Evolutionary conservation across 192 early-diverging fungal genomes (phyloP).

Genomic region (Chytriomyces sp.): DNA sequence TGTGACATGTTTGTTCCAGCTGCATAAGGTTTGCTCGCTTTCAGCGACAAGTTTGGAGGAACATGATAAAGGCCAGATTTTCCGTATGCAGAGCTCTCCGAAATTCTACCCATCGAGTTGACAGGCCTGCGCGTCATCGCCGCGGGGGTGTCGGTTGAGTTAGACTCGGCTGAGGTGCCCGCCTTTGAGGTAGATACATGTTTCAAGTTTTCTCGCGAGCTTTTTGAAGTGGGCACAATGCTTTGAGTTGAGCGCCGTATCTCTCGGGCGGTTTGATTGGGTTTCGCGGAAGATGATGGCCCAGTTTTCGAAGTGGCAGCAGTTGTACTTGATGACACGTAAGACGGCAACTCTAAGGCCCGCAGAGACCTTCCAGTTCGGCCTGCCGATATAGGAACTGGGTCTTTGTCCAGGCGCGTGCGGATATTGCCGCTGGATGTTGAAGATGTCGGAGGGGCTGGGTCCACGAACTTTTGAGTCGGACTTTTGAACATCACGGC

Average conservation of each 20-base stretch:
- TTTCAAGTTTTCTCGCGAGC: too few species aligned
- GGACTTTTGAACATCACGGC: background rate
- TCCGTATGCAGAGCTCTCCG: too few species aligned
- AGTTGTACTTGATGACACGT: background rate
- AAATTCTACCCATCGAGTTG: too few species aligned
- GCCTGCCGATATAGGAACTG: background rate
- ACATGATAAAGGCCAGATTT: too few species aligned
- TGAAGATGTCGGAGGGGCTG: background rate
- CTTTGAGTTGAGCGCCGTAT: background rate
- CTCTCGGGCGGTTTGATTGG: background rate
- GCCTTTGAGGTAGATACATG: too few species aligned
- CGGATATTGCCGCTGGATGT: too few species aligned
- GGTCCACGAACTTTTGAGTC: background rate
- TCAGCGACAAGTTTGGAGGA: too few species aligned
- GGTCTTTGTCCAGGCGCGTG: background rate
- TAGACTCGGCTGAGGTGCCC: too few species aligned
- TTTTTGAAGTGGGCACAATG: too few species aligned
- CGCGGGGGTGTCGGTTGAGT: too few species aligned
- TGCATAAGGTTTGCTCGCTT: too few species aligned
- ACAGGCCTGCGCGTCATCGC: too few species aligned
- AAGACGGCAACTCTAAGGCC: background rate
- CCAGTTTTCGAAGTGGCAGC: background rate
- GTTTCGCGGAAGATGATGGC: background rate
- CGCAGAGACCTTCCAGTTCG: background rate
- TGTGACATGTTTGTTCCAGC: background rate